A percentile compares a stretch with the other conserved stretches of the same genome.
phyloP scores from a whole-genome alignment of 2,329 filamentous ascomycete genomes.

The Pseudocercospora crystallina region DNA sequence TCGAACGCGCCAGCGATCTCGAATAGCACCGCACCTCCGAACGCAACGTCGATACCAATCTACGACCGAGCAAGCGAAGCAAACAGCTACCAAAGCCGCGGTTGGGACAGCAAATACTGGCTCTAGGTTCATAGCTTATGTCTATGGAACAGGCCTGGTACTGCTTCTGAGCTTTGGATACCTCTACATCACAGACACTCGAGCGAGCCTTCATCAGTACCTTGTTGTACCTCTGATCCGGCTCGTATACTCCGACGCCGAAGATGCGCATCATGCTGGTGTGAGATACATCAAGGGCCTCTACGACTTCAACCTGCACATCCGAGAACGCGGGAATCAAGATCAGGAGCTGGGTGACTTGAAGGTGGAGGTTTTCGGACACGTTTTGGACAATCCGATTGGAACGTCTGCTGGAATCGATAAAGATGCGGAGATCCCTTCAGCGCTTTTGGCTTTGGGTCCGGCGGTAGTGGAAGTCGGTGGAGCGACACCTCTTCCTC shows the following conservation, averaged over 20 bases:
- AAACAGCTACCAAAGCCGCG: slow-evolving; percentile 32
- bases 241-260: slow-evolving; percentile 69
- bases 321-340: slow-evolving; percentile 71
- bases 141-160: slow-evolving; percentile 56
- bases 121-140: slow-evolving; percentile 49
- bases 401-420: slow-evolving; percentile 95
- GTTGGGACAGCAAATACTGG: slow-evolving; percentile 36
- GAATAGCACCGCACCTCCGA: slow-evolving; percentile 9
- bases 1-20: slow-evolving; percentile 8
- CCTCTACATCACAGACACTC: slow-evolving; percentile 55
- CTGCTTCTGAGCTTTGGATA: slow-evolving; percentile 49
- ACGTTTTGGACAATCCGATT: slow-evolving; percentile 77
- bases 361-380: slow-evolving; percentile 70
- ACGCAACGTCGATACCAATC: slow-evolving; percentile 17
- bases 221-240: slow-evolving; percentile 62
- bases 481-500: slow-evolving; percentile 82
- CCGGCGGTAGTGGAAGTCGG: slow-evolving; percentile 89
- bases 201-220: slow-evolving; percentile 54
- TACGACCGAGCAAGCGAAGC: slow-evolving; percentile 13
- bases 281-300: slow-evolving; percentile 70
- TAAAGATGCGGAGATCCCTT: slow-evolving; percentile 87
- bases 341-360: slow-evolving; percentile 54
- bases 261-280: slow-evolving; percentile 86
- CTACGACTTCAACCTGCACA: slow-evolving; percentile 73
- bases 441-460: slow-evolving; percentile 79